Evolutionary conservation across 176 grass and related monocot genomes (phyloP).

Genomic region (Sorghum bicolor): Sorghum_bicolor_NCBIv3 NC_012871.2:2067001-2067500

Average conservation of each 20-base stretch:
- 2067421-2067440: constrained; percentile 32
- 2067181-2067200: constrained; percentile 34
- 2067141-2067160: too few species aligned
- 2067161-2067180: constrained; percentile 23
- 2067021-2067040: too few species aligned
- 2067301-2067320: too few species aligned
- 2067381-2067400: neutral
- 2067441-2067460: constrained; percentile 63
- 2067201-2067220: constrained; percentile 51
- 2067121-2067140: neutral
- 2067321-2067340: too few species aligned
- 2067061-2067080: too few species aligned
- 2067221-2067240: too few species aligned
- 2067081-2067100: too few species aligned
- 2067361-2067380: neutral
- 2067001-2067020: too few species aligned
- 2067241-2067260: neutral
- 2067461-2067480: constrained; percentile 35
- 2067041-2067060: too few species aligned
- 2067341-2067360: too few species aligned
- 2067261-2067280: neutral
- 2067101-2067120: neutral
- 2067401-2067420: constrained; percentile 12
- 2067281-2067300: too few species aligned
- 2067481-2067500: neutral